Percentiles rank a stretch among this genome's conserved stretches.
These are phyloP conservation scores for Macroventuria anomochaeta DNA, from an alignment of 2,329 filamentous ascomycete genomes.

Conservation along the genomic window DNA sequence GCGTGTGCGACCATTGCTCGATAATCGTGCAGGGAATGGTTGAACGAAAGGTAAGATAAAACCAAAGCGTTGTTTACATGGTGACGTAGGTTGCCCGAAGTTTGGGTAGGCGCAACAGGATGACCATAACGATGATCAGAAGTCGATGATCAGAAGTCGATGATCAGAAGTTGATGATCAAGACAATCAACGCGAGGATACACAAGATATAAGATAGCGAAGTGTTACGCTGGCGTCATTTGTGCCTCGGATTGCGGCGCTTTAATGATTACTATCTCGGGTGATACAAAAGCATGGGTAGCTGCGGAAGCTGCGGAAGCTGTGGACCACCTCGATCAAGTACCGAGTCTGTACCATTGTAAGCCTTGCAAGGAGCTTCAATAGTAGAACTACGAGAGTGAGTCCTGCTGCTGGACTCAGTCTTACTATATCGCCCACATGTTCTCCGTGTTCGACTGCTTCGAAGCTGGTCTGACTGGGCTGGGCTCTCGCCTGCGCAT, in stretches of 20 bases:
- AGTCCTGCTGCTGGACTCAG: too few relatives aligned
- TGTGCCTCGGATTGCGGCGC: neutral
- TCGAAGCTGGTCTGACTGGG: too few relatives aligned
- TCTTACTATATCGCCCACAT: too few relatives aligned
- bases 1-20: neutral
- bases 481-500: too few relatives aligned
- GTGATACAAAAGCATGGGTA: neutral
- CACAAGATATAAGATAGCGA: neutral
- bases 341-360: too few relatives aligned
- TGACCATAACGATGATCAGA: neutral
- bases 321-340: too few relatives aligned
- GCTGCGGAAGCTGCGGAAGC: neutral
- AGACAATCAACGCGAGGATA: too few relatives aligned
- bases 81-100: neutral
- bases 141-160: neutral
- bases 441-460: too few relatives aligned
- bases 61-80: neutral
- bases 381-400: too few relatives aligned
- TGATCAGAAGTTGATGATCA: neutral
- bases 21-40: neutral
- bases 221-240: slow-evolving; percentile 5
- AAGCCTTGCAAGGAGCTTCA: too few relatives aligned
- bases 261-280: neutral
- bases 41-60: neutral
- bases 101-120: neutral